Percentiles rank a stretch among this genome's conserved stretches.
phyloP scores from a whole-genome alignment of 2,329 filamentous ascomycete species.

The Chaetothyriales sp. region DNA sequence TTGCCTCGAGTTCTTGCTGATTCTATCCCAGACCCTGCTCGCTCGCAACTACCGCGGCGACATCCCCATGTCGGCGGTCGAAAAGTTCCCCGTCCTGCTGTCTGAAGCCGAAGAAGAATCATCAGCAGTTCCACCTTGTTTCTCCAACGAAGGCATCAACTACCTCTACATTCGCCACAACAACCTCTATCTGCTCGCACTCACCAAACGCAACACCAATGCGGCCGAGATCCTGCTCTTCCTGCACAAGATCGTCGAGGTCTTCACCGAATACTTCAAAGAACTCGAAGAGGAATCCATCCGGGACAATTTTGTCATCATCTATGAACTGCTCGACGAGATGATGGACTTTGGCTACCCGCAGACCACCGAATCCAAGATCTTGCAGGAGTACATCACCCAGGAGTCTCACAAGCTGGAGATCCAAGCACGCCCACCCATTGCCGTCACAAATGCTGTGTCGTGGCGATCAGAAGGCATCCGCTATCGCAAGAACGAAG shows the following conservation, averaged over 20 bases:
- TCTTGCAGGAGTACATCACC: conserved; percentile 97
- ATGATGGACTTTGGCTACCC: conserved; percentile 99
- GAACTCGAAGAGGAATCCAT: conserved; percentile 97
- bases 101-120: conserved; percentile 99
- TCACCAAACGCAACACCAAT: conserved; percentile 98
- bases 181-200: conserved; percentile 92
- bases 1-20: conserved; percentile 2
- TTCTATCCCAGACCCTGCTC: conserved; percentile 63
- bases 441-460: conserved; percentile 95
- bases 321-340: conserved; percentile 95
- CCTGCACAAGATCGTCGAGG: conserved; percentile 93
- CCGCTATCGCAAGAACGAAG: conserved; percentile 96
- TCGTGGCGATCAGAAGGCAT: conserved; percentile 98
- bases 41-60: conserved; percentile 97
- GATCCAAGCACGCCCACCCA: conserved; percentile 86
- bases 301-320: conserved; percentile 97
- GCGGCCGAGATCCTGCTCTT: conserved; percentile 96
- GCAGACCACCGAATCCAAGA: conserved; percentile 96
- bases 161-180: conserved; percentile 99
- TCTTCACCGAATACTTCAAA: conserved; percentile 99
- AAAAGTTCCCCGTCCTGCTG: conserved; percentile 90
- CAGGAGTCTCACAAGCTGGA: conserved; percentile 98
- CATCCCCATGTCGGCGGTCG: conserved; percentile 97
- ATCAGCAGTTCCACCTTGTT: conserved; percentile 91
- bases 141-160: conserved; percentile 98